Conservation (phyloP, 345 rosid species). For the Gossypium rotundifolium region DNA sequence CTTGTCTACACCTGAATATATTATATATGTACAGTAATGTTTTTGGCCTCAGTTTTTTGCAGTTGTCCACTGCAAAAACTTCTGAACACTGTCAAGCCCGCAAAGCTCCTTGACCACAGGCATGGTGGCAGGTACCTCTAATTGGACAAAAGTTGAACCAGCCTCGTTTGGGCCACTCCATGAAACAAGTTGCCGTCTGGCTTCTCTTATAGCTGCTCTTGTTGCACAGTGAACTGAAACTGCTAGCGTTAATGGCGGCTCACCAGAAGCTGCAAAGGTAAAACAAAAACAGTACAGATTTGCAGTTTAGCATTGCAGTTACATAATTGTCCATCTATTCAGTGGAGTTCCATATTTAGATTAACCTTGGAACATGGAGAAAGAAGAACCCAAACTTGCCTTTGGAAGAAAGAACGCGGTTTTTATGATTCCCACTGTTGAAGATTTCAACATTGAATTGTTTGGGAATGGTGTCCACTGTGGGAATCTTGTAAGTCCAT, state of each 20-base stretch:
- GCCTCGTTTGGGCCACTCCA: constrained; percentile 32
- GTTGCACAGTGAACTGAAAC: constrained; percentile 83
- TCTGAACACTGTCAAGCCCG: constrained; percentile 62
- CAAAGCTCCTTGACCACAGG: constrained; percentile 72
- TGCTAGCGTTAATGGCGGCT: constrained; percentile 79
- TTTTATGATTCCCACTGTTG: constrained; percentile 61
- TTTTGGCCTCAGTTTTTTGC: neutral
- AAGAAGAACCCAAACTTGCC: constrained; percentile 26
- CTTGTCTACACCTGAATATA: too few species aligned
- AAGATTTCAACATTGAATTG: constrained; percentile 66
- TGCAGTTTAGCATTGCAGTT: neutral
- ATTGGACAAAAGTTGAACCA: constrained; percentile 20
- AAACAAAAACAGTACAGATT: too few species aligned
- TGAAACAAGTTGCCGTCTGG: constrained; percentile 45
- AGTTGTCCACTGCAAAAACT: constrained; percentile 39
- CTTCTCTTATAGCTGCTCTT: constrained; percentile 65
- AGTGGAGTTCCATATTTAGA: neutral
- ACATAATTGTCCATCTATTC: neutral
- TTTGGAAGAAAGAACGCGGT: constrained; percentile 83
- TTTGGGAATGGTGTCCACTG: constrained; percentile 69
- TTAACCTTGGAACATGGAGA: neutral
- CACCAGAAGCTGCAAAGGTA: constrained; percentile 67
- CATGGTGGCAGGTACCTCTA: constrained; percentile 84
- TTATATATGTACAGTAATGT: too few species aligned
- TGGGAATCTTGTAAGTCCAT: constrained; percentile 83